Evolutionary conservation across 176 grass and related monocot species (phyloP).

Genomic region (Ensete ventricosum): DNA sequence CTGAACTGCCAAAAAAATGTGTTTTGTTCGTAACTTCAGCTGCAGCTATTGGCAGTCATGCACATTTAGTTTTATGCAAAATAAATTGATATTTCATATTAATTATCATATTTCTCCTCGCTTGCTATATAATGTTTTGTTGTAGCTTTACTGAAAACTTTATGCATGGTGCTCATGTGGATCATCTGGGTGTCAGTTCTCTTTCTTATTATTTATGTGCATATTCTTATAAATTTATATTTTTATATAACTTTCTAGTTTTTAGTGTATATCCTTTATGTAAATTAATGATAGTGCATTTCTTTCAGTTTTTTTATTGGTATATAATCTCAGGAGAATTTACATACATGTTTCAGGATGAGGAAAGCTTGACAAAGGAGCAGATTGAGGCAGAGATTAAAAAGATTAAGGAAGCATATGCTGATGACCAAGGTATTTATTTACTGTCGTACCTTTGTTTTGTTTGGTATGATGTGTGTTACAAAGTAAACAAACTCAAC

Average conservation of each 20-base stretch:
- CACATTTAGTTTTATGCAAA: too few relatives aligned
- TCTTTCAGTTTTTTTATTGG: background rate
- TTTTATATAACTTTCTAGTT: too few relatives aligned
- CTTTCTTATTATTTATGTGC: too few relatives aligned
- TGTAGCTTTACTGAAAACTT: background rate
- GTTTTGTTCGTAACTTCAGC: background rate
- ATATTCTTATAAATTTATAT: too few relatives aligned
- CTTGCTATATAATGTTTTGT: background rate
- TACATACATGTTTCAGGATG: constrained; percentile 42
- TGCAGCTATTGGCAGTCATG: background rate
- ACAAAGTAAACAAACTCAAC: background rate
- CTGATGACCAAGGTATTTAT: constrained; percentile 75
- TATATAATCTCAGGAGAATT: background rate
- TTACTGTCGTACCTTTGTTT: constrained; percentile 1
- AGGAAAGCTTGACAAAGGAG: constrained; percentile 84
- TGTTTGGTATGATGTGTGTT: background rate
- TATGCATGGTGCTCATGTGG: too few relatives aligned
- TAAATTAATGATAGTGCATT: too few relatives aligned
- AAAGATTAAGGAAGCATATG: constrained; percentile 89
- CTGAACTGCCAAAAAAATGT: background rate
- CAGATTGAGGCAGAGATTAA: constrained; percentile 94
- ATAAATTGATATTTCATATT: background rate
- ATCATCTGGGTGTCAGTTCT: too few relatives aligned
- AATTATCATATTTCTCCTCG: background rate
- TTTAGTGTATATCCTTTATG: background rate